Percentiles rank a stretch among this genome's conserved stretches.
Evolutionary conservation across 441 rosid species (phyloP).

Genomic region (Corymbia calophylla): DNA sequence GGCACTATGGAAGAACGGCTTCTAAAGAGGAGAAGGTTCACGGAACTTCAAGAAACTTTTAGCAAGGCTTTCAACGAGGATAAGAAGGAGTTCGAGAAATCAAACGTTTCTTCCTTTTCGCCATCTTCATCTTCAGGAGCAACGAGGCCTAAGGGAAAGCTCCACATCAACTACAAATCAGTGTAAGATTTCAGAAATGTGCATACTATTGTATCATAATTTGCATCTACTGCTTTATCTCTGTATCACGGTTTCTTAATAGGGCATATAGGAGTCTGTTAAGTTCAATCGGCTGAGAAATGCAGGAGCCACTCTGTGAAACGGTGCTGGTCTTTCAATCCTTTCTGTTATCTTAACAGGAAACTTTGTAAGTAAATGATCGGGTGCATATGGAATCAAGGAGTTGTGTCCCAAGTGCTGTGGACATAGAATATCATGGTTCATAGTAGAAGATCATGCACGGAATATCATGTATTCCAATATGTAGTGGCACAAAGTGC

Average conservation of each 20-base stretch:
- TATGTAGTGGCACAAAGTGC: background rate
- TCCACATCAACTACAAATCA: background rate
- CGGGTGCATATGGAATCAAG: background rate
- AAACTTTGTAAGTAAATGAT: background rate
- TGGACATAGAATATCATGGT: background rate
- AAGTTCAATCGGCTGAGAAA: background rate
- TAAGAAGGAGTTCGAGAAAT: constrained; percentile 34
- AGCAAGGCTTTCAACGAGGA: constrained; percentile 56
- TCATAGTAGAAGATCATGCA: background rate
- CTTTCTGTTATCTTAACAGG: background rate
- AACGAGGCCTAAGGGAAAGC: constrained; percentile 21
- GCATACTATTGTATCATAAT: background rate
- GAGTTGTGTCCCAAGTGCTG: background rate
- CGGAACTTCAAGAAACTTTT: constrained; percentile 56
- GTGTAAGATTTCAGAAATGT: background rate
- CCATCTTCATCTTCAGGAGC: constrained; percentile 35
- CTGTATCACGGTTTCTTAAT: background rate
- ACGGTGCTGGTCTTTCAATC: background rate
- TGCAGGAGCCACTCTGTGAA: background rate
- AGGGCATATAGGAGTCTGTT: background rate
- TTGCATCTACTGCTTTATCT: background rate
- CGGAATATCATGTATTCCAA: background rate
- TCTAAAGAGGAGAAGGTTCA: constrained; percentile 45
- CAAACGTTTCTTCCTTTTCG: constrained; percentile 20
- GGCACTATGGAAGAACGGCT: constrained; percentile 43